phyloP scores from a whole-genome alignment of 1,284 basidiomycete species.

The Fomitopsis betulina region DNA sequence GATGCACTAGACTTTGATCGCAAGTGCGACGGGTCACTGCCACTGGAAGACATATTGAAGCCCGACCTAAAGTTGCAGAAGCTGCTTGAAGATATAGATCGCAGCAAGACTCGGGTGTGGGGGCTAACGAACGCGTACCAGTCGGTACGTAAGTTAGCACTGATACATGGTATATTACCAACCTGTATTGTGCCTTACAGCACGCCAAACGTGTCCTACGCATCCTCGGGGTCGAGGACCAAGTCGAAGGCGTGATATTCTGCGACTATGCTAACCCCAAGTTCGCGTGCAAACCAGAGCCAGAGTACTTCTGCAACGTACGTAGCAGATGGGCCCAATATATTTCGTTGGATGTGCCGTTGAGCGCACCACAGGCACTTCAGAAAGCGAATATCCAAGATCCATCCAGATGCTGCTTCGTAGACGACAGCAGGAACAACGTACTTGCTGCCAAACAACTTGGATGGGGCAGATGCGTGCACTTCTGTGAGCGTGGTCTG shows the following conservation, averaged over 20 bases:
- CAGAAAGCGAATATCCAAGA: conserved; percentile 52
- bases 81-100: conserved; percentile 77
- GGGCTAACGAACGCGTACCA: conserved; percentile 79
- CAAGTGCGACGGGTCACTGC: conserved; percentile 81
- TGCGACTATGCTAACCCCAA: conserved; percentile 73
- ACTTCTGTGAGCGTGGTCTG: conserved; percentile 68
- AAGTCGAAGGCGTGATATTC: conserved; percentile 76
- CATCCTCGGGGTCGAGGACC: conserved; percentile 70
- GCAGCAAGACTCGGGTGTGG: conserved; percentile 76
- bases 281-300: conserved; percentile 84
- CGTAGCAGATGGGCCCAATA: not conserved
- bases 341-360: not conserved
- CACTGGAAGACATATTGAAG: conserved; percentile 76
- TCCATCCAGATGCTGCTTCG: conserved; percentile 65
- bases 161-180: not conserved
- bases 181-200: conserved; percentile 31
- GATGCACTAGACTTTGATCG: conserved; percentile 86
- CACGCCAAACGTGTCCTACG: conserved; percentile 79
- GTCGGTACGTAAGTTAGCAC: conserved; percentile 40
- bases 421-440: conserved; percentile 72
- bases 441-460: conserved; percentile 58
- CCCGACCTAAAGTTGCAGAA: conserved; percentile 61
- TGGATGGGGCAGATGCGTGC: conserved; percentile 69
- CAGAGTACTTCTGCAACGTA: conserved; percentile 63
- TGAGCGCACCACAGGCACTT: conserved; percentile 50